A percentile compares a stretch with the other conserved stretches of the same genome.
Evolutionary conservation across 257 asterid genomes (phyloP).

Genomic region (Echium plantagineum): DNA sequence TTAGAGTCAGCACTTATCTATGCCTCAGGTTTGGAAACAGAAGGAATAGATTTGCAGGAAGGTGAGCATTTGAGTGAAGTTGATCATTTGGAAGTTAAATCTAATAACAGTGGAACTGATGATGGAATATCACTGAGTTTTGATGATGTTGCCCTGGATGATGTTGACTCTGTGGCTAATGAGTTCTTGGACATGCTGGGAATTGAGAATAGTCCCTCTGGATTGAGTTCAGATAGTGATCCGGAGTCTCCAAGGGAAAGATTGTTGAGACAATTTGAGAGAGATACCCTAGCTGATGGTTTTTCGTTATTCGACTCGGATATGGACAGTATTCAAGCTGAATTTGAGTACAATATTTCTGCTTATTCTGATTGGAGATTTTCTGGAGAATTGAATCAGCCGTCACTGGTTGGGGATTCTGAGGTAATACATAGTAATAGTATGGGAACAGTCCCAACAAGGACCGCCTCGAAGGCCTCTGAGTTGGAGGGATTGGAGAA

Average conservation of each 20-base stretch:
- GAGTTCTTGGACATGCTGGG: conserved; percentile 86
- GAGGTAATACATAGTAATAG: conserved; percentile 25
- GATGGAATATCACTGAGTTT: conserved; percentile 46
- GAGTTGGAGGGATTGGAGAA: conserved; percentile 70
- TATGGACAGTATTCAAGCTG: neutral
- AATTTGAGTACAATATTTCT: neutral
- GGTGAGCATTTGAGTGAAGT: conserved; percentile 30
- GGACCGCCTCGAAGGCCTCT: conserved; percentile 40
- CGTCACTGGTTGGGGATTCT: conserved; percentile 19
- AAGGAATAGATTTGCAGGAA: conserved; percentile 45
- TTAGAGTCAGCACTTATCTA: conserved; percentile 51
- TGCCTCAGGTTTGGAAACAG: conserved; percentile 37
- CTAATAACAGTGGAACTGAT: conserved; percentile 16
- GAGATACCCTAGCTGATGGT: conserved; percentile 24
- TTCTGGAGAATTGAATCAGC: conserved; percentile 24
- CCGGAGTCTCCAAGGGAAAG: conserved; percentile 73
- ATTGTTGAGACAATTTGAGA: conserved; percentile 56
- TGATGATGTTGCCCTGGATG: conserved; percentile 29
- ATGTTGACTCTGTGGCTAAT: conserved; percentile 43
- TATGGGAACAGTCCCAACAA: conserved; percentile 29
- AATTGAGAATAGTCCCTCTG: conserved; percentile 59
- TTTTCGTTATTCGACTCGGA: neutral
- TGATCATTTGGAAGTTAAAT: conserved; percentile 21
- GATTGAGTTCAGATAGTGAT: conserved; percentile 74
- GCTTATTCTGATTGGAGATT: neutral